Conservation (phyloP, 345 rosid species). For the Melastoma malabathricum region DNA sequence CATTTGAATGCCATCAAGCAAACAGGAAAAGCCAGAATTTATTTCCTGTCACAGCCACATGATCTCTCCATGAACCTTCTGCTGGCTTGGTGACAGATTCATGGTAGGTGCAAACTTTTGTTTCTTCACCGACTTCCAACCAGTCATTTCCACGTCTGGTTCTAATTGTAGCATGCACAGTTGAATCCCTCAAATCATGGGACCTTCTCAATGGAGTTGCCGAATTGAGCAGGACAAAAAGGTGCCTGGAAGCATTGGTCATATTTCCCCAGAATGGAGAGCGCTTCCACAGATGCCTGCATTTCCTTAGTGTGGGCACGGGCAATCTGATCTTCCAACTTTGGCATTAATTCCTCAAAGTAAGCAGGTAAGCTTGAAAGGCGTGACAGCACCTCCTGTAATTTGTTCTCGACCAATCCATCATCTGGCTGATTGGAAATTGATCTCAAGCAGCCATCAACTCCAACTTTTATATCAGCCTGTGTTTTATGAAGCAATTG, state of each 20-base stretch:
- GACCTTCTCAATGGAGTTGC: constrained; percentile 20
- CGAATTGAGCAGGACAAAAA: constrained; percentile 14
- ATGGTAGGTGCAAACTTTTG: constrained; percentile 12
- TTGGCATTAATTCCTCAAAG: constrained; percentile 36
- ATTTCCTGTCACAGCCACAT: constrained; percentile 56
- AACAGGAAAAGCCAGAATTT: constrained; percentile 57
- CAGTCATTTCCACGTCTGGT: constrained; percentile 37
- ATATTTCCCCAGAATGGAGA: constrained; percentile 17
- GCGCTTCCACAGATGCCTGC: constrained; percentile 40
- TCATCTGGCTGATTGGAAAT: constrained; percentile 48
- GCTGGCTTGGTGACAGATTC: constrained; percentile 11
- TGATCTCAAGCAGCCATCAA: constrained; percentile 47
- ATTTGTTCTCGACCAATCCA: constrained; percentile 31
- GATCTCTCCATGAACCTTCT: constrained; percentile 20
- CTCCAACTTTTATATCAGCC: constrained; percentile 41
- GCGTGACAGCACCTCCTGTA: constrained; percentile 28
- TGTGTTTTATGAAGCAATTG: constrained; percentile 55
- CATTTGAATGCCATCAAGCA: constrained; percentile 39
- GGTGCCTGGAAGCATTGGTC: constrained; percentile 24
- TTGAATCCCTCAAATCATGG: constrained; percentile 21
- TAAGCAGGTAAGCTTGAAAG: constrained; percentile 48
- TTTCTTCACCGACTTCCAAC: constrained; percentile 52
- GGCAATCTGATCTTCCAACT: constrained; percentile 38
- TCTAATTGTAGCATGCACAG: constrained; percentile 15
- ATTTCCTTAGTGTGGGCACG: constrained; percentile 34